Evolutionary conservation across 176 grass and related monocot genomes (phyloP), one percentile per base, ranked within the genome.

Genomic region (Zoysia pacifica): DNA sequence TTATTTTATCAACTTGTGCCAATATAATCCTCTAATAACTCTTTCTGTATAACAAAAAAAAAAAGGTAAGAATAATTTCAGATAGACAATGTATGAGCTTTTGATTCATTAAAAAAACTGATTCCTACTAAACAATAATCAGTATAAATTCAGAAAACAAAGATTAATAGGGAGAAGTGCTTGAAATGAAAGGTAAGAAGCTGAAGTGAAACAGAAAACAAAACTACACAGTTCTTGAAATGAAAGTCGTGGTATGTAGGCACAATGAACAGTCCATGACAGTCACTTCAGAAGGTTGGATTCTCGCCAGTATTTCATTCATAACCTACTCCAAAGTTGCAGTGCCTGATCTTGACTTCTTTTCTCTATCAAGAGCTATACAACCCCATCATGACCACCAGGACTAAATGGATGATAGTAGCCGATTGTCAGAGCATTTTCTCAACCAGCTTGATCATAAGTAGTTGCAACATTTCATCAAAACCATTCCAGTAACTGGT

Each of bases 301-400:
- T 89, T 85, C 54, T 28, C 78, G 46, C 69, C 72, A 82, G 81
- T 35, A 81, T 51, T 84, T 80, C 28, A 28, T 28, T 28, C 5
- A 11, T 70, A 72, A 89, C 61, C 70, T 77, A 77, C 72, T 89
- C 58, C 48, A 80, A 19, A 66, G 75, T 84, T 88, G 59, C 40
- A n/a, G 68, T 88, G 43, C 79, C 80, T 42, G 80, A 69, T 83
- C 51, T 79, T 76, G 52, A 20, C 37, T 84, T 35, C 67, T 45
- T 82, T 78, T 81, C 82, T 48, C 77, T 28, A 28, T 28, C 83
- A 78, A 67, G 79, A 86, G 85, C 67, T 82, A 81, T 71, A 85
- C 50, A 16, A 47, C 28, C 5, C 60, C 69, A 54, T 28, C 28
- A 28, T 28, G 28, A 28, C 28, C 28, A 28, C 78, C 20, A 18